Evolutionary conservation across 441 rosid genomes (phyloP).

Genomic region (Euphorbia corollata): DNA sequence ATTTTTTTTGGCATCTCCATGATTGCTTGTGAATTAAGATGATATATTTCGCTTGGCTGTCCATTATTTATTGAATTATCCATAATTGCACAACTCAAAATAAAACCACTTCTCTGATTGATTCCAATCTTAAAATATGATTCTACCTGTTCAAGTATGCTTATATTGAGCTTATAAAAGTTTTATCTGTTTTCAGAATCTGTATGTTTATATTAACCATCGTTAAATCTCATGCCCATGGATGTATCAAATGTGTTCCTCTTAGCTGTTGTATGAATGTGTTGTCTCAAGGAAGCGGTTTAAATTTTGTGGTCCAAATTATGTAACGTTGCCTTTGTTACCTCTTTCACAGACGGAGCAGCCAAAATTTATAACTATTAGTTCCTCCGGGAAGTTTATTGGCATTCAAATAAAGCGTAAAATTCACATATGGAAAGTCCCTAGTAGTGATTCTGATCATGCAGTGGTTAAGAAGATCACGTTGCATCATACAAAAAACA

Average conservation of each 20-base stretch:
- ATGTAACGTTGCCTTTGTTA: constrained; percentile 8
- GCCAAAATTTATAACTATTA: constrained; percentile 49
- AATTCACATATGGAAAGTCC: constrained; percentile 69
- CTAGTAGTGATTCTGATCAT: constrained; percentile 41
- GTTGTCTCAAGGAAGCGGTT: not conserved
- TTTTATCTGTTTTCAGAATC: too few species aligned
- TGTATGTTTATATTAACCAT: too few species aligned
- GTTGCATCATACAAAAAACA: constrained; percentile 71
- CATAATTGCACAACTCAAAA: not conserved
- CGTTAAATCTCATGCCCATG: too few species aligned
- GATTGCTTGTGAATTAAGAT: not conserved
- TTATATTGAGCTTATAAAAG: too few species aligned
- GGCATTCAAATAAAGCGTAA: constrained; percentile 53
- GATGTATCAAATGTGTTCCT: too few species aligned
- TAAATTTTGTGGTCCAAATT: constrained; percentile 2
- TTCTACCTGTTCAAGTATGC: not conserved
- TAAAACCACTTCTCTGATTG: not conserved
- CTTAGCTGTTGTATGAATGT: not conserved
- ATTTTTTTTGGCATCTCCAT: not conserved
- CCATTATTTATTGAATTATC: not conserved
- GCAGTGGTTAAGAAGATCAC: constrained; percentile 44
- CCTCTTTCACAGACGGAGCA: constrained; percentile 49
- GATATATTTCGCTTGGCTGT: not conserved
- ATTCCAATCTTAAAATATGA: too few species aligned
- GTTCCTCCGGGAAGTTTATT: constrained; percentile 60